phyloP scores from a whole-genome alignment of 148 eudicot species.

The Nyssa sinensis region DNA sequence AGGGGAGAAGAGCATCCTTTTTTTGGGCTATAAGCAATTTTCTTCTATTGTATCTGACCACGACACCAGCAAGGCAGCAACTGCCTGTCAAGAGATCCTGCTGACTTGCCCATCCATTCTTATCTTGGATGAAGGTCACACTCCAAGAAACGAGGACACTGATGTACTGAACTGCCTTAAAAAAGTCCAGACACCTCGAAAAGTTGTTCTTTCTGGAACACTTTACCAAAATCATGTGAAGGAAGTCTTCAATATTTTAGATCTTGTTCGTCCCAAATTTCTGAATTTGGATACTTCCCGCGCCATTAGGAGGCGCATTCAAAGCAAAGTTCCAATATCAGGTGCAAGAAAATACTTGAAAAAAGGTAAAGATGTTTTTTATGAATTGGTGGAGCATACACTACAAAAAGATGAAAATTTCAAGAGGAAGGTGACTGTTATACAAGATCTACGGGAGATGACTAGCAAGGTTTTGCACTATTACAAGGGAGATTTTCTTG shows the following conservation, averaged over 20 bases:
- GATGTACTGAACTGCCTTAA: constrained; percentile 69
- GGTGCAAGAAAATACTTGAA: constrained; percentile 41
- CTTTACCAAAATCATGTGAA: constrained; percentile 94
- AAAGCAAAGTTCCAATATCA: constrained; percentile 55
- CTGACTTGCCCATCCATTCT: constrained; percentile 59
- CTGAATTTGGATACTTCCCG: constrained; percentile 54
- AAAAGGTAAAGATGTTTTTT: constrained; percentile 54
- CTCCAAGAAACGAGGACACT: constrained; percentile 85
- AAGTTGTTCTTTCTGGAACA: constrained; percentile 93
- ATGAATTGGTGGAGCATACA: constrained; percentile 69
- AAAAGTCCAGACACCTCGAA: constrained; percentile 73
- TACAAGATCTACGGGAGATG: constrained; percentile 80
- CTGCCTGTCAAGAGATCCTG: constrained; percentile 62
- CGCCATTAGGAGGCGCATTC: constrained; percentile 50
- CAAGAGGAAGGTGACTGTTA: constrained; percentile 58
- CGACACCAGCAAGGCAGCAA: constrained; percentile 37
- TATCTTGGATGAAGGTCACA: constrained; percentile 91
- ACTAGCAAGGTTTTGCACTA: constrained; percentile 79
- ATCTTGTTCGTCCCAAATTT: constrained; percentile 82
- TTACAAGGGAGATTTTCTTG: constrained; percentile 82
- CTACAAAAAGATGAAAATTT: constrained; percentile 65
- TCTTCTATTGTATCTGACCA: constrained; percentile 65
- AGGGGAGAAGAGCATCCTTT: constrained; percentile 58
- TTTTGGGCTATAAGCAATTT: constrained; percentile 80
- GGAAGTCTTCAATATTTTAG: constrained; percentile 81